These are phyloP conservation scores for Vitis rupestris DNA, from an alignment of 164 flowering plant species.

Conservation along the genomic window DNA sequence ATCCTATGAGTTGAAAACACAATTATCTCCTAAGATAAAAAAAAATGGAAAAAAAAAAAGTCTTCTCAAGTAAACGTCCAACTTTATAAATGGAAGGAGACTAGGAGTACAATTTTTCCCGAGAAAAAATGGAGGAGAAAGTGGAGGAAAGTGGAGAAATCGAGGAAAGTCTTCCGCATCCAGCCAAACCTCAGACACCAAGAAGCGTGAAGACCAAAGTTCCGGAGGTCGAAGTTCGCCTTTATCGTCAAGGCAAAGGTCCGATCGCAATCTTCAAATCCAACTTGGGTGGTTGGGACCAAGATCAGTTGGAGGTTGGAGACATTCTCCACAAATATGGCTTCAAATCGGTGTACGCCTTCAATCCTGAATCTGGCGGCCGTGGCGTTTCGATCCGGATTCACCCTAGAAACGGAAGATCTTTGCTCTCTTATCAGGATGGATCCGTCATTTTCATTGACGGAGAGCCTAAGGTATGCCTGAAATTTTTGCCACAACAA, in stretches of 20 bases:
- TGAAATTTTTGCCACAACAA: too few relatives aligned
- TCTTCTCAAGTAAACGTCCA: too few relatives aligned
- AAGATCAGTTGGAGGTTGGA: constrained; percentile 50
- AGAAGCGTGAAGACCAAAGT: constrained; percentile 32
- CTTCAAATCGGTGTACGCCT: constrained; percentile 37
- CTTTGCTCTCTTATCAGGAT: constrained; percentile 33
- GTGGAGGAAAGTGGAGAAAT: constrained; percentile 15
- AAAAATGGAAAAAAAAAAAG: too few relatives aligned
- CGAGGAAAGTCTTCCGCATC: constrained; percentile 1
- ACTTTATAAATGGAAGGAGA: too few relatives aligned
- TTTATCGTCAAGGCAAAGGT: constrained; percentile 42
- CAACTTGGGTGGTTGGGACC: constrained; percentile 46
- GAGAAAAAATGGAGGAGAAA: too few relatives aligned
- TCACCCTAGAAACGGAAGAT: constrained; percentile 36
- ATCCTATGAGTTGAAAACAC: too few relatives aligned
- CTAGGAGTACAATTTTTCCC: too few relatives aligned
- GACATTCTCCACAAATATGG: constrained; percentile 46
- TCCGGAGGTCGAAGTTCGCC: constrained; percentile 41
- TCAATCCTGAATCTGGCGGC: constrained; percentile 25
- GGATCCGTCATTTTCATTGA: constrained; percentile 41
- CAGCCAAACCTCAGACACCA: neutral
- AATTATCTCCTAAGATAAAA: too few relatives aligned
- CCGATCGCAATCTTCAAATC: constrained; percentile 48
- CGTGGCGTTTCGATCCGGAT: constrained; percentile 44
- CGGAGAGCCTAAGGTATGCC: constrained; percentile 50